These are phyloP conservation scores for Maudiozyma serrabonitensis DNA, from an alignment of 805 yeast genomes.

Conservation along the genomic window DNA sequence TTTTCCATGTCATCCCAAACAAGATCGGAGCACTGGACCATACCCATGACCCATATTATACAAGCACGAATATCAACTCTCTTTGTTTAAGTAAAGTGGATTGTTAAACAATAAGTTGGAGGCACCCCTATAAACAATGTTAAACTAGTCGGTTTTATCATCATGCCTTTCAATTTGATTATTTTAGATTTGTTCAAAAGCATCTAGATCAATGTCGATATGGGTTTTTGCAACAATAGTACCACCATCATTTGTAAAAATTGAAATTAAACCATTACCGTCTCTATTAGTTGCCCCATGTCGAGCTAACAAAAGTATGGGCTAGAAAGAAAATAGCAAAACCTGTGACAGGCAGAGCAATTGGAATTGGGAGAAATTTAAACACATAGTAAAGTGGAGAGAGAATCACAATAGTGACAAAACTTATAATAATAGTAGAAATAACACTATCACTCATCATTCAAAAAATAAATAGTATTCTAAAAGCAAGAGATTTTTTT, in stretches of 20 bases:
- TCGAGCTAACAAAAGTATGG: background rate
- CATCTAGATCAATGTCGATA: background rate
- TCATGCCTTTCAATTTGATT: background rate
- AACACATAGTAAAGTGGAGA: background rate
- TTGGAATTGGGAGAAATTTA: background rate
- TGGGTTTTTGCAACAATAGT: background rate
- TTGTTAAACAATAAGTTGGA: background rate
- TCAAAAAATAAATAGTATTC: no score
- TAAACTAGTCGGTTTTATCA: background rate
- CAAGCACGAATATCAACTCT: background rate
- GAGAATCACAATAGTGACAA: background rate
- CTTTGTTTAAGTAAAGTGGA: background rate
- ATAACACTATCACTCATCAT: background rate
- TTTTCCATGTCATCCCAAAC: background rate
- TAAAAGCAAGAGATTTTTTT: no score
- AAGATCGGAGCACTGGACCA: background rate
- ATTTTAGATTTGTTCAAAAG: background rate
- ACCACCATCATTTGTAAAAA: background rate
- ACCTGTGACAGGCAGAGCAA: background rate
- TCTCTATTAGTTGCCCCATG: background rate
- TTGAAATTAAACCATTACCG: background rate
- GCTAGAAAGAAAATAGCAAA: background rate
- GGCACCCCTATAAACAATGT: background rate
- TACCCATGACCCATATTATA: conserved; percentile 1
- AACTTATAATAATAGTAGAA: background rate